Evolutionary conservation across 768 basidiomycete species (phyloP).

Genomic region (Suillus plorans): DNA sequence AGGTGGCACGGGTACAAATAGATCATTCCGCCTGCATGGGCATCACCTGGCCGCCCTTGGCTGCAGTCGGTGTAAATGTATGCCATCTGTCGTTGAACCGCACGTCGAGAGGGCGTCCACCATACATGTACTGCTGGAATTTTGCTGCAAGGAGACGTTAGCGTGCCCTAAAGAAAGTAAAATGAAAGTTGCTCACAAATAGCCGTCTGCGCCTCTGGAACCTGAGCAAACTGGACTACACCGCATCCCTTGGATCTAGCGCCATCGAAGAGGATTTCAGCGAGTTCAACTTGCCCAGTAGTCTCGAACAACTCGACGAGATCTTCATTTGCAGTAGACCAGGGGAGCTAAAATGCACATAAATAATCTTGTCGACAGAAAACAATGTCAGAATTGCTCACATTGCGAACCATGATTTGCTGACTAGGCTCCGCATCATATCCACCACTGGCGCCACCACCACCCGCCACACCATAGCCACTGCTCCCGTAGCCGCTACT

Average conservation of each 20-base stretch:
- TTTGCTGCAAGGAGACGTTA: conserved; percentile 52
- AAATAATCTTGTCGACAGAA: not conserved
- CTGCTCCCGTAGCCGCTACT: conserved; percentile 41
- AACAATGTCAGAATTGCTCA: conserved; percentile 44
- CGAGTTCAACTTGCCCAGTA: conserved; percentile 90
- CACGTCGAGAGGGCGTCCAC: conserved; percentile 86
- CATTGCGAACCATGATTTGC: conserved; percentile 98
- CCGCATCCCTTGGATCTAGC: conserved; percentile 92
- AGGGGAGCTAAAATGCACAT: conserved; percentile 67
- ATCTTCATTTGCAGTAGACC: conserved; percentile 99
- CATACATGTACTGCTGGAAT: conserved; percentile 95
- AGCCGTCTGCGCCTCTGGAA: conserved; percentile 89
- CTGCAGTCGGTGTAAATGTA: conserved; percentile 85
- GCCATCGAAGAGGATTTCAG: conserved; percentile 93
- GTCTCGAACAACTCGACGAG: conserved; percentile 98
- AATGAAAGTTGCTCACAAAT: conserved; percentile 54
- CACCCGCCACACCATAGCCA: conserved; percentile 34
- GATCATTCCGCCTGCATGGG: conserved; percentile 58
- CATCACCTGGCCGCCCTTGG: conserved; percentile 78
- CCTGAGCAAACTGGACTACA: conserved; percentile 91
- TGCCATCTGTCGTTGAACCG: conserved; percentile 97
- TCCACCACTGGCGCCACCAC: conserved; percentile 26
- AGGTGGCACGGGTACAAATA: not conserved
- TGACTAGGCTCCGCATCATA: conserved; percentile 84
- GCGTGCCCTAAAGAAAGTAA: not conserved